A percentile compares a stretch with the other conserved stretches of the same genome.
phyloP scores from a whole-genome alignment of 306 rosid genomes.

The Ziziphus jujuba region DNA sequence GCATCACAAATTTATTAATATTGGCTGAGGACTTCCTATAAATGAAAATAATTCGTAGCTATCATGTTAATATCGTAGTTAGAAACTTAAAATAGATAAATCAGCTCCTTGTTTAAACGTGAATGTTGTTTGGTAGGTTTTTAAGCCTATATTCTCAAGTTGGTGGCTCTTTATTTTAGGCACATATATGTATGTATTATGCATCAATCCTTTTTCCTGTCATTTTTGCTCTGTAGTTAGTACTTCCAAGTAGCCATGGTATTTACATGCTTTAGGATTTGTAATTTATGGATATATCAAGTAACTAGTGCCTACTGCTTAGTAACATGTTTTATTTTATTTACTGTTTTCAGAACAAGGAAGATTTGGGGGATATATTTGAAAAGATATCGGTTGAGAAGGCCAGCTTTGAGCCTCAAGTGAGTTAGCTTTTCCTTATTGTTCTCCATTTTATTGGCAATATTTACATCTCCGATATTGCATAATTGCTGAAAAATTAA shows the following conservation, averaged over 20 bases:
- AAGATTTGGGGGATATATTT: slow-evolving; percentile 49
- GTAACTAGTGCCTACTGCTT: neutral
- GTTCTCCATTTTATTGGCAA: slow-evolving; percentile 11
- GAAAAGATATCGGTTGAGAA: slow-evolving; percentile 55
- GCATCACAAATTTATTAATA: neutral
- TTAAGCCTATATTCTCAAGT: neutral
- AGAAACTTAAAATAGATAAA: too few relatives aligned
- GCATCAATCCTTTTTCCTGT: neutral
- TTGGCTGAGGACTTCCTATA: neutral
- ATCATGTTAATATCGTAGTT: too few relatives aligned
- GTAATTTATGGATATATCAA: neutral
- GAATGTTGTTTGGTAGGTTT: neutral
- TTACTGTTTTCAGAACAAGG: slow-evolving; percentile 57
- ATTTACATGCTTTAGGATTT: neutral
- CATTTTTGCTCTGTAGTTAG: slow-evolving; percentile 7
- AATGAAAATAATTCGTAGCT: neutral
- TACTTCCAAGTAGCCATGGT: slow-evolving; percentile 4
- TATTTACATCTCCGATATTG: neutral
- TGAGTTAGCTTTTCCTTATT: slow-evolving; percentile 39
- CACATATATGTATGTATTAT: neutral
- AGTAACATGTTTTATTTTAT: neutral
- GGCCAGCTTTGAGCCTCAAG: slow-evolving; percentile 63
- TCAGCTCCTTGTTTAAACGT: too few relatives aligned
- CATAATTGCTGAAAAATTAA: neutral
- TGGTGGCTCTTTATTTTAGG: neutral